Evolutionary conservation across 2,329 filamentous ascomycete genomes (phyloP).

Genomic region (Aspergillus brunneoviolaceus): DNA sequence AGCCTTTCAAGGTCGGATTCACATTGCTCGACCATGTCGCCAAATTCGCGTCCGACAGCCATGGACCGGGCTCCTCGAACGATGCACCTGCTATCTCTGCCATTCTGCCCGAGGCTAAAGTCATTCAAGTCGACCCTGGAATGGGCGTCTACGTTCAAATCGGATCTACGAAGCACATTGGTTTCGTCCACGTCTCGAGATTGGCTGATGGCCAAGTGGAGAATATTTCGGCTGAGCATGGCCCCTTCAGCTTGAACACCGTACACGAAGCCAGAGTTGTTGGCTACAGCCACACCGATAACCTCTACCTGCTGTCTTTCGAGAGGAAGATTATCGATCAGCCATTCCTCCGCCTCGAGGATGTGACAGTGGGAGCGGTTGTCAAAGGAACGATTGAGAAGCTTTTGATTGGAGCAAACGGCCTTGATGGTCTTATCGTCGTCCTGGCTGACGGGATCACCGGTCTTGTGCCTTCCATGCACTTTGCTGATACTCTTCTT

Average conservation of each 20-base stretch:
- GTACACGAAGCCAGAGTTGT: slow-evolving; percentile 79
- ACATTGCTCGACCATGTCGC: slow-evolving; percentile 84
- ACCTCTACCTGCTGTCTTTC: slow-evolving; percentile 79
- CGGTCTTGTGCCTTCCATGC: slow-evolving; percentile 83
- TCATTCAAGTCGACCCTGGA: slow-evolving; percentile 75
- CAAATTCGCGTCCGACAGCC: slow-evolving; percentile 51
- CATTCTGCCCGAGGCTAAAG: slow-evolving; percentile 72
- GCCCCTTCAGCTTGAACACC: slow-evolving; percentile 74
- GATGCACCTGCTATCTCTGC: slow-evolving; percentile 58
- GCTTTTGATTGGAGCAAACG: slow-evolving; percentile 73
- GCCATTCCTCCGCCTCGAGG: slow-evolving; percentile 85
- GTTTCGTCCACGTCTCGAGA: slow-evolving; percentile 92
- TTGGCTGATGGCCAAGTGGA: slow-evolving; percentile 90
- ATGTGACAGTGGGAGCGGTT: slow-evolving; percentile 76
- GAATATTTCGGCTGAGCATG: slow-evolving; percentile 70
- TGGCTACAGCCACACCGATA: slow-evolving; percentile 84
- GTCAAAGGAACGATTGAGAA: slow-evolving; percentile 84
- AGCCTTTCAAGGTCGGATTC: slow-evolving; percentile 79
- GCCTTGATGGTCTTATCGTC: slow-evolving; percentile 77
- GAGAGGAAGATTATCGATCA: slow-evolving; percentile 81
- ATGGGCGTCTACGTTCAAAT: slow-evolving; percentile 80
- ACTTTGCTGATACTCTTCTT: slow-evolving; percentile 82
- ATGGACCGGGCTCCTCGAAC: slow-evolving; percentile 44
- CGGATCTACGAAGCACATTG: slow-evolving; percentile 63
- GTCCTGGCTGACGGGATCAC: slow-evolving; percentile 82